phyloP scores from a whole-genome alignment of 202 grass and related monocot species.

The Elaeis oleifera region DNA sequence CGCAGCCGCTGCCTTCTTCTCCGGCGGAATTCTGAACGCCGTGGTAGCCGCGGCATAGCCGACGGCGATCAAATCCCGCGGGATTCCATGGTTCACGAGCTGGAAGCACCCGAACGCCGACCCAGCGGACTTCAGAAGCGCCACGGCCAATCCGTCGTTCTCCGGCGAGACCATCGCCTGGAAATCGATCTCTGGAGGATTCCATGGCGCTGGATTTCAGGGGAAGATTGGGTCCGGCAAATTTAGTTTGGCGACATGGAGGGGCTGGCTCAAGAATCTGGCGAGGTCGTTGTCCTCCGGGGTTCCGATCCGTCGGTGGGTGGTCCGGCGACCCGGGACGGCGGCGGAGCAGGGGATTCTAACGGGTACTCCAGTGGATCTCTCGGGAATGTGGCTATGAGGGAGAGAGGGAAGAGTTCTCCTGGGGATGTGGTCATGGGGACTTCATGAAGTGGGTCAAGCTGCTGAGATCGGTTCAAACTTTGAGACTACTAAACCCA shows the following conservation, averaged over 20 bases:
- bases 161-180: not conserved
- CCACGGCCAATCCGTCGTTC: not conserved
- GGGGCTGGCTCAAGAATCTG: conserved; percentile 4
- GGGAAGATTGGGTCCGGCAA: conserved; percentile 17
- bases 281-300: conserved; percentile 1
- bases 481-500: too few relatives aligned
- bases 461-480: too few relatives aligned
- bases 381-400: not conserved
- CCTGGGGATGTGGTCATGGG: too few relatives aligned
- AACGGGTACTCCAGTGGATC: not conserved
- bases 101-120: conserved; percentile 15
- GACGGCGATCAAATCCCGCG: conserved; percentile 3
- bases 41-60: not conserved
- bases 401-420: too few relatives aligned
- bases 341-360: conserved; percentile 19
- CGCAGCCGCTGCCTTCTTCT: not conserved
- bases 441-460: too few relatives aligned
- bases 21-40: not conserved
- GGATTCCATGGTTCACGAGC: conserved; percentile 17
- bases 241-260: conserved; percentile 12
- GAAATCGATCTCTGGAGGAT: conserved; percentile 19
- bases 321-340: conserved; percentile 1
- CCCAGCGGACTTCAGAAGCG: conserved; percentile 8
- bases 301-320: not conserved
- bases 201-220: not conserved